A percentile compares a stretch with the other conserved stretches of the same genome.
Conservation (phyloP, 1,139 yeast species). For the Nadsonia commutata region DNA sequence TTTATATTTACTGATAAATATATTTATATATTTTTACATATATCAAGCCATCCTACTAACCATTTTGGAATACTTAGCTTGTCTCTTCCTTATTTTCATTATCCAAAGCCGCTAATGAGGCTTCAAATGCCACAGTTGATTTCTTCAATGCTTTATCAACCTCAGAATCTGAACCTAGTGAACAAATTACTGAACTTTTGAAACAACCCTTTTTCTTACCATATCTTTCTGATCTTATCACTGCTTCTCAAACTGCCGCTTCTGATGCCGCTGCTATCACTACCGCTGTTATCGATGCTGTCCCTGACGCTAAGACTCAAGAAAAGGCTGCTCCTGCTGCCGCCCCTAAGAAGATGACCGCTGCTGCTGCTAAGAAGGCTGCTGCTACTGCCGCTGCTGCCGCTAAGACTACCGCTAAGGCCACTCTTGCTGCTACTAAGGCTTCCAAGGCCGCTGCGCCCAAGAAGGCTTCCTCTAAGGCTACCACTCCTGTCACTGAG, state of each 20-base stretch:
- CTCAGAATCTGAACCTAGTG: constrained; percentile 1
- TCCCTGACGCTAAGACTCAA: constrained; percentile 16
- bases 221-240: neutral
- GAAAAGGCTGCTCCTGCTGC: constrained; percentile 10
- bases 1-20: too few relatives aligned
- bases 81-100: constrained; percentile 68
- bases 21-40: too few relatives aligned
- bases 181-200: neutral
- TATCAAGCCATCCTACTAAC: too few relatives aligned
- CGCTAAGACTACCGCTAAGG: constrained; percentile 19
- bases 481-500: constrained; percentile 1
- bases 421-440: constrained; percentile 17
- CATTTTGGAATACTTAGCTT: too few relatives aligned
- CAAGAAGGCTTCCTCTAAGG: constrained; percentile 4
- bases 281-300: constrained; percentile 10
- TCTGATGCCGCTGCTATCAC: constrained; percentile 15
- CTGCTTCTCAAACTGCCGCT: constrained; percentile 2
- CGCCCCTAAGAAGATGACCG: constrained; percentile 8
- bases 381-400: constrained; percentile 21
- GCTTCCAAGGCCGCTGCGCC: constrained; percentile 1
- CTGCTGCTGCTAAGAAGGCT: constrained; percentile 28
- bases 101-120: constrained; percentile 68
- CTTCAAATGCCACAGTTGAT: constrained; percentile 63
- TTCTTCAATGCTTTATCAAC: constrained; percentile 37
- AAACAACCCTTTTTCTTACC: constrained; percentile 1